Percentiles rank a stretch among this genome's conserved stretches.
phyloP scores from a whole-genome alignment of 257 asterid species.

The Fraxinus quadrangulata region DNA sequence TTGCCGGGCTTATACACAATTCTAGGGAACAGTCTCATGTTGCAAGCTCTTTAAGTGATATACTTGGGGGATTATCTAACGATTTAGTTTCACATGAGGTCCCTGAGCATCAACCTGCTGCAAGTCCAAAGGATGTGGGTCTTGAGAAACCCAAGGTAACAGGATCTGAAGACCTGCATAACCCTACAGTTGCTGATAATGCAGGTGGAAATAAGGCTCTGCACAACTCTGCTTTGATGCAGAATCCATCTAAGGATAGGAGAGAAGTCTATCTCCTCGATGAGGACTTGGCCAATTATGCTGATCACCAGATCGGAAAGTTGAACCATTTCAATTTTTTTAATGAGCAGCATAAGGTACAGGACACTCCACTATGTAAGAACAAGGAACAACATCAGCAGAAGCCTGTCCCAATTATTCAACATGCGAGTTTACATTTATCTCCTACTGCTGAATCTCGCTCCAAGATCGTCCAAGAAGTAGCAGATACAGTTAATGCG shows the following conservation, averaged over 20 bases:
- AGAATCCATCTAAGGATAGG: constrained; percentile 24
- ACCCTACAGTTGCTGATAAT: constrained; percentile 33
- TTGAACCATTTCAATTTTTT: constrained; percentile 28
- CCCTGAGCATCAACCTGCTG: constrained; percentile 28
- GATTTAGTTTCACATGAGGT: constrained; percentile 37
- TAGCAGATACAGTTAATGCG: constrained; percentile 30
- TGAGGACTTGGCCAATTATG: constrained; percentile 42
- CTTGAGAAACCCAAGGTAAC: constrained; percentile 29
- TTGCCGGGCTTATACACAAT: constrained; percentile 32
- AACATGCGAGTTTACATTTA: constrained; percentile 22
- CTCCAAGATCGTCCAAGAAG: constrained; percentile 24
- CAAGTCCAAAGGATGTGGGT: constrained; percentile 28
- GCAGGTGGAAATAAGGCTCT: constrained; percentile 36
- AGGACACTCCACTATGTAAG: constrained; percentile 22
- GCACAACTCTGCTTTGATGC: constrained; percentile 26
- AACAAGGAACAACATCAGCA: constrained; percentile 27
- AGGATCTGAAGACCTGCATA: constrained; percentile 30
- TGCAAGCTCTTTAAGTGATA: constrained; percentile 34
- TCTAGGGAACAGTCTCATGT: constrained; percentile 33
- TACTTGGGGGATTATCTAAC: constrained; percentile 32
- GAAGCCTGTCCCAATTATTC: constrained; percentile 30
- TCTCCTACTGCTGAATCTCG: constrained; percentile 35
- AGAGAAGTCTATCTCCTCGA: constrained; percentile 50
- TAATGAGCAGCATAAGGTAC: constrained; percentile 31
- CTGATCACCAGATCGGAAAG: constrained; percentile 30